Percentiles rank a stretch among this genome's conserved stretches.
Conservation (phyloP, 306 rosid genomes). For the Mimosa pudica region DNA sequence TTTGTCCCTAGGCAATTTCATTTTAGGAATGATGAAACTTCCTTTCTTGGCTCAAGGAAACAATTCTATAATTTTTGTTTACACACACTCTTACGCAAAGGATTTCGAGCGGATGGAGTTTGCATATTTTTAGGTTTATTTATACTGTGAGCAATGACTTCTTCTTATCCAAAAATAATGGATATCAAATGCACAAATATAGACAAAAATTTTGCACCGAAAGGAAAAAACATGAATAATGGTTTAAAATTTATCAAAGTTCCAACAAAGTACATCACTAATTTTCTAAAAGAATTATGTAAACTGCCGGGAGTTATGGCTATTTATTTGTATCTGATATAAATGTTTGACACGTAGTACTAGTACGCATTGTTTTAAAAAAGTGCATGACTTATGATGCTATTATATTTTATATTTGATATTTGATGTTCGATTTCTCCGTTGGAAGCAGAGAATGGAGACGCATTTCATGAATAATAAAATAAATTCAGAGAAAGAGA, state of each 20-base stretch:
- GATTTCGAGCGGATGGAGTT: not conserved
- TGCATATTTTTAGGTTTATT: no score
- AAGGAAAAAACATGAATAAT: no score
- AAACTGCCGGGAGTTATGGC: not conserved
- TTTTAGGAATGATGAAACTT: not conserved
- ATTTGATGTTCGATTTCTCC: not conserved
- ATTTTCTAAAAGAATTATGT: not conserved
- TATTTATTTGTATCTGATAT: not conserved
- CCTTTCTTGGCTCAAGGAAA: not conserved
- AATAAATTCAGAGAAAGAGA: not conserved
- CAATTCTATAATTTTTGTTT: not conserved
- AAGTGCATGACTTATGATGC: constrained; percentile 1
- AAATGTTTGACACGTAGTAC: not conserved
- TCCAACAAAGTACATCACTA: not conserved
- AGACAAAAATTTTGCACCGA: no score
- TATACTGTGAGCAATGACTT: not conserved
- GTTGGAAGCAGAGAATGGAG: constrained; percentile 35
- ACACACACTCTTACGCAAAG: not conserved
- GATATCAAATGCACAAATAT: no score
- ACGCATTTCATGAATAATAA: not conserved
- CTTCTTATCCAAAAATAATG: not conserved
- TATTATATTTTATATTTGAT: constrained; percentile 17
- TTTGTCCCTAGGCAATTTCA: not conserved
- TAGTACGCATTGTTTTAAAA: not conserved
- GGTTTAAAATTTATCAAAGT: not conserved